Percentiles rank a stretch among this genome's conserved stretches.
phyloP scores from a whole-genome alignment of 257 asterid genomes.

The Linderniella brevidens region DNA sequence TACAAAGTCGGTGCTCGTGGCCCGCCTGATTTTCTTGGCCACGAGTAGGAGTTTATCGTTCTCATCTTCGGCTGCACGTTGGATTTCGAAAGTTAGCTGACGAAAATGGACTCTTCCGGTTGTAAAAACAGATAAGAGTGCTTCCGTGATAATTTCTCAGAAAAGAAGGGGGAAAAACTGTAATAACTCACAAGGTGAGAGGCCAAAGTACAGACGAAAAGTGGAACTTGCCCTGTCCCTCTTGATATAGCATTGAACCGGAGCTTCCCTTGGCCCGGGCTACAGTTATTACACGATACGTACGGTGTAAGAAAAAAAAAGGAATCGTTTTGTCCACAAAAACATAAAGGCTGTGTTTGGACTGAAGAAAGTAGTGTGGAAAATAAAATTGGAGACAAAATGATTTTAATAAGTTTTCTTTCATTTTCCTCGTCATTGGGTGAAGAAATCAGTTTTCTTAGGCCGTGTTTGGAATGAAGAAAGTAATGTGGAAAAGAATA shows the following conservation, averaged over 20 bases:
- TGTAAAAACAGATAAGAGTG: too few relatives aligned
- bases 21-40: slow-evolving; percentile 66
- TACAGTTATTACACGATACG: slow-evolving; percentile 9
- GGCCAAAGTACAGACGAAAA: slow-evolving; percentile 61
- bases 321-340: slow-evolving; percentile 2
- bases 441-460: too few relatives aligned
- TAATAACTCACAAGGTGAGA: slow-evolving; percentile 64
- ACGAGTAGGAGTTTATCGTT: slow-evolving; percentile 59
- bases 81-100: slow-evolving; percentile 15
- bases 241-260: slow-evolving; percentile 81
- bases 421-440: too few relatives aligned
- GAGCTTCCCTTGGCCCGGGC: slow-evolving; percentile 94
- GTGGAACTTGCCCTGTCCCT: slow-evolving; percentile 68
- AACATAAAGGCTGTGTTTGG: too few relatives aligned
- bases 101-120: too few relatives aligned
- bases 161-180: neutral
- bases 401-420: too few relatives aligned
- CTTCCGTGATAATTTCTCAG: too few relatives aligned
- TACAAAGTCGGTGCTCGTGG: slow-evolving; percentile 72
- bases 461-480: too few relatives aligned
- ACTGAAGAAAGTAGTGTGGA: too few relatives aligned
- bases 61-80: slow-evolving; percentile 56
- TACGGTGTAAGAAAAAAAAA: slow-evolving; percentile 1
- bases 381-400: too few relatives aligned
- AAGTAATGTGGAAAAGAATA: too few relatives aligned